phyloP scores from a whole-genome alignment of 2,329 filamentous ascomycete species.

The Juglanconis oblonga region DNA sequence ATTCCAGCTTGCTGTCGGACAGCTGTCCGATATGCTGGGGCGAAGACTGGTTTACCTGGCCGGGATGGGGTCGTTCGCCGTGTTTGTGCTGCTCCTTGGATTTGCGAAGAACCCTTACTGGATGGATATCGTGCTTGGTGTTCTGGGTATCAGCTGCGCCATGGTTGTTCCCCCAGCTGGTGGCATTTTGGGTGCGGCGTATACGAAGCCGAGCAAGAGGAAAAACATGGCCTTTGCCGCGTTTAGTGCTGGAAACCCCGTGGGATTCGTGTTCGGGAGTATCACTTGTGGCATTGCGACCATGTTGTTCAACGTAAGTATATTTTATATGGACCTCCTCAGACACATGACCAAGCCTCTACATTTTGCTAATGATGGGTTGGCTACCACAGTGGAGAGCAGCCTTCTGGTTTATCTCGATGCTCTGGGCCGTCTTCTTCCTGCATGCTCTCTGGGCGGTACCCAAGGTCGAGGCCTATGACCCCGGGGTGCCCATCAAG shows the following conservation, averaged over 20 bases:
- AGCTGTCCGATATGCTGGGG: conserved; percentile 65
- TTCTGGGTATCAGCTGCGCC: conserved; percentile 63
- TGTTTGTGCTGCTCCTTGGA: conserved; percentile 55
- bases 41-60: conserved; percentile 57
- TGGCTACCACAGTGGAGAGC: conserved; percentile 51
- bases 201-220: conserved; percentile 56
- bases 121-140: conserved; percentile 60
- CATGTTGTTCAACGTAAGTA: conserved; percentile 44
- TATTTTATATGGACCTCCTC: background rate
- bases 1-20: conserved; percentile 65
- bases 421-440: conserved; percentile 61
- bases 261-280: conserved; percentile 41
- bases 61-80: conserved; percentile 57
- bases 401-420: conserved; percentile 58
- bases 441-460: conserved; percentile 59
- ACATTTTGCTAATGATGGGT: background rate
- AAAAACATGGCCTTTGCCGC: conserved; percentile 66
- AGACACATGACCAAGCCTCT: background rate
- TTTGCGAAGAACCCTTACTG: conserved; percentile 58
- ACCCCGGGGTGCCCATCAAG: conserved; percentile 35
- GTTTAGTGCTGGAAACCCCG: conserved; percentile 44
- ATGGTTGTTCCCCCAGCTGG: conserved; percentile 62
- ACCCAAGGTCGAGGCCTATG: conserved; percentile 48
- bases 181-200: conserved; percentile 61
- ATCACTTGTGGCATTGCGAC: conserved; percentile 62